phyloP scores from a whole-genome alignment of 2,329 filamentous ascomycete genomes.

The Myriangium duriaei region DNA sequence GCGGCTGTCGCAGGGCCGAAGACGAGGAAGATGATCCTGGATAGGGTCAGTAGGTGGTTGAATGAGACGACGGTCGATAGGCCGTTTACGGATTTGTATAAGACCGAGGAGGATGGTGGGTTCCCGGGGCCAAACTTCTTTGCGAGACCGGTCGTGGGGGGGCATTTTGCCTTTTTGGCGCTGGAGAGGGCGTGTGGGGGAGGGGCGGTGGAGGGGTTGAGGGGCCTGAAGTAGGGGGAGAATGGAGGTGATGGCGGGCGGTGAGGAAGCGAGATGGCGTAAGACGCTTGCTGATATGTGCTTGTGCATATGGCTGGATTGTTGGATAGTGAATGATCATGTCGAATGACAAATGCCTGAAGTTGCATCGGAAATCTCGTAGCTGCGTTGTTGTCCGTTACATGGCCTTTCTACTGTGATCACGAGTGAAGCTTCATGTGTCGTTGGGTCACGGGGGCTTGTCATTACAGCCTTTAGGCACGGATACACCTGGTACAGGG shows the following conservation, averaged over 20 bases:
- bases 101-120: slow-evolving; percentile 63
- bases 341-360: too few species aligned
- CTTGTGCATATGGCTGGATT: too few species aligned
- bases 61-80: slow-evolving; percentile 68
- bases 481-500: too few species aligned
- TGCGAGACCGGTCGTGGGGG: slow-evolving; percentile 71
- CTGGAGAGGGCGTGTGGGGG: slow-evolving; percentile 68
- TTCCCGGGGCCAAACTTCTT: slow-evolving; percentile 68
- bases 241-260: not conserved
- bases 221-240: slow-evolving; percentile 31
- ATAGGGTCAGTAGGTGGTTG: slow-evolving; percentile 65
- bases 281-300: too few species aligned
- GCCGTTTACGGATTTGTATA: slow-evolving; percentile 70
- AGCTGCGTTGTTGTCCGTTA: too few species aligned
- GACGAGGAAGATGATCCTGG: slow-evolving; percentile 58
- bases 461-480: too few species aligned
- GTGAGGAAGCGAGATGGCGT: not conserved
- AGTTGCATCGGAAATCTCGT: too few species aligned
- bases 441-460: too few species aligned
- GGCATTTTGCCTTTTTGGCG: slow-evolving; percentile 77
- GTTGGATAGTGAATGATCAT: too few species aligned
- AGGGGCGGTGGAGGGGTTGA: slow-evolving; percentile 46
- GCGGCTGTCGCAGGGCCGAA: slow-evolving; percentile 61
- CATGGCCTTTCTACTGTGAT: too few species aligned
- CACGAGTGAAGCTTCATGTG: too few species aligned